These are phyloP conservation scores for Puccinellia tenuiflora DNA, from an alignment of 176 grass and related monocot genomes.

Conservation along the genomic window DNA sequence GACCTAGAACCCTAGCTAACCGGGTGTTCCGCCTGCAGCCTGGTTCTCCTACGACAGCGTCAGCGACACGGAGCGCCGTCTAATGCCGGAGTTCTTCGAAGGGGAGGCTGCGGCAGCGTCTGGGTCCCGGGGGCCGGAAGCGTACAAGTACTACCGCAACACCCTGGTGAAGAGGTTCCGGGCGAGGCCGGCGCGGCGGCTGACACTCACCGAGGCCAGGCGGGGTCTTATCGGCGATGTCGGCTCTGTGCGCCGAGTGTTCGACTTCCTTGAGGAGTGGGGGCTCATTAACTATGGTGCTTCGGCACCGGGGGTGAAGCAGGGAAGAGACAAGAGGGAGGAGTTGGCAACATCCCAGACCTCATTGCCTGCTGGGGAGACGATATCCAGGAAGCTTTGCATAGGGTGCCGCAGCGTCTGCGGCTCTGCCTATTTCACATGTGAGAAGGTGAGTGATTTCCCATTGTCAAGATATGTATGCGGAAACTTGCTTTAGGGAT, in stretches of 20 bases:
- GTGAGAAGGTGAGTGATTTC: conserved; percentile 63
- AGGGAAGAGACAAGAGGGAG: conserved; percentile 51
- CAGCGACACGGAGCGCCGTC: conserved; percentile 75
- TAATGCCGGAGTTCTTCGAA: conserved; percentile 88
- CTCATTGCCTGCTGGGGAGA: conserved; percentile 10
- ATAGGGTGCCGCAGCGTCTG: conserved; percentile 58
- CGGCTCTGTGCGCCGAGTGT: conserved; percentile 71
- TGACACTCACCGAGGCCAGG: conserved; percentile 75
- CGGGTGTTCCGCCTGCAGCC: conserved; percentile 27
- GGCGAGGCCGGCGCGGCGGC: conserved; percentile 49
- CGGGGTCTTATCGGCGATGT: conserved; percentile 63
- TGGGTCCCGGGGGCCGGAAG: conserved; percentile 46
- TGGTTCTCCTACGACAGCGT: conserved; percentile 86
- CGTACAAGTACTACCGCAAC: conserved; percentile 90
- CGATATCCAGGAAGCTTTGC: conserved; percentile 52
- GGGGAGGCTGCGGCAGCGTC: conserved; percentile 42
- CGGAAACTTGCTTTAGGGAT: neutral
- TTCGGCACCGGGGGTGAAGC: conserved; percentile 27
- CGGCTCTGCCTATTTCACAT: conserved; percentile 71
- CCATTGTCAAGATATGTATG: neutral
- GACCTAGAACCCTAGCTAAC: conserved; percentile 25
- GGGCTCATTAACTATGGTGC: conserved; percentile 89
- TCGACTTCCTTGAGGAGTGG: conserved; percentile 96
- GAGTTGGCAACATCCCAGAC: neutral
- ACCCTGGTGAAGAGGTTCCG: conserved; percentile 69